Evolutionary conservation across 345 rosid species (phyloP), one percentile per base, ranked within the genome.

Genomic region (Ceriops zippeliana): DNA sequence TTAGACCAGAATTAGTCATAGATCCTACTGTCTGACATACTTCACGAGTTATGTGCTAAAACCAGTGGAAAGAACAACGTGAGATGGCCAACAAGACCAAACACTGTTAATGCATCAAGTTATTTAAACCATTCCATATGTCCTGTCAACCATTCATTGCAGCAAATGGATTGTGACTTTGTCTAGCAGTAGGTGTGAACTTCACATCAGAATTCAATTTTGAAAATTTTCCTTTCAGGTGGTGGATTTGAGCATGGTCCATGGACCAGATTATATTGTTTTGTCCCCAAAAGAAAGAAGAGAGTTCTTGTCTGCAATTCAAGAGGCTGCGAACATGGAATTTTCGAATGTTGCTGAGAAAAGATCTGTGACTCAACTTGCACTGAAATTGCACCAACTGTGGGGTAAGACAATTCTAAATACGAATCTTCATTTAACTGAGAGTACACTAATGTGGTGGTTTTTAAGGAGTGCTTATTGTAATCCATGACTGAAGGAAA

Each of bases 251-350:
- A 86, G 88, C 73, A 70, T 87, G 61, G 70, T 79, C 68, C 87
- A 86, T 65, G 97, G 98, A 82, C 83, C 91, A 51, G 83, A 85
- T 64, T 82, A 78, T 70, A 79, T 88, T 30, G 78, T 81, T 68
- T 86, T 82, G 47, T 82, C 92, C 31, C 73, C 85, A 22, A 90
- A 87, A 69, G 84, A 77, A 74, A 85, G 87, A 76, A 80, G 81
- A 70, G 89, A 84, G 65, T 68, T 89, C 63, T 75, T 89, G 74
- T 83, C 85, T 81, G 96, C 96, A 22, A 67, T 86, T 78, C 91
- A 93, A 69, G 89, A 89, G 77, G 87, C 88, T 78, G 80, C 75
- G 59, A 87, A 84, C 73, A 81, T 82, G 85, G 92, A 84, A 60
- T 85, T 85, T 71, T 82, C 89, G 28, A 85, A 80, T 72, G 85